phyloP scores from a whole-genome alignment of 1,284 basidiomycete genomes.

The Ganoderma sinense region DNA sequence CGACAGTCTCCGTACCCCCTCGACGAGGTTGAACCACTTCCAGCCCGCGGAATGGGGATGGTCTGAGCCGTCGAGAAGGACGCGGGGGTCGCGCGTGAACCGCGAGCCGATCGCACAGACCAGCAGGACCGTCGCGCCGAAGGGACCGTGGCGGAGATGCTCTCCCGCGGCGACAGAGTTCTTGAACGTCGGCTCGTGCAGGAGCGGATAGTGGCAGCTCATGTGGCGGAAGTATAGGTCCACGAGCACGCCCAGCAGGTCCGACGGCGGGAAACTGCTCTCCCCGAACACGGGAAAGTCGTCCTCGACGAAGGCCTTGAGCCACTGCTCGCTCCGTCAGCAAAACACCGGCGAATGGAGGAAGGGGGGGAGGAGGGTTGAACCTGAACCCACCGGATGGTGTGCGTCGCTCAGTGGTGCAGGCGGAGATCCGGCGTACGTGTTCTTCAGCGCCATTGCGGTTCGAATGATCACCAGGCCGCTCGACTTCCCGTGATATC shows the following conservation, averaged over 20 bases:
- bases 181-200: constrained; percentile 55
- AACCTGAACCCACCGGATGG: constrained; percentile 21
- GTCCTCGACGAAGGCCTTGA: constrained; percentile 26
- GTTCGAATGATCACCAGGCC: constrained; percentile 55
- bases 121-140: constrained; percentile 75
- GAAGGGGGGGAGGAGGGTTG: no score
- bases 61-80: constrained; percentile 54
- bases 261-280: constrained; percentile 61
- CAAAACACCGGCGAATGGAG: no score
- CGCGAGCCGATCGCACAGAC: constrained; percentile 73
- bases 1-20: constrained; percentile 41
- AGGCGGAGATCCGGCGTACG: constrained; percentile 18
- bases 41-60: constrained; percentile 69
- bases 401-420: neutral
- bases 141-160: constrained; percentile 64
- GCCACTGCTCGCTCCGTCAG: neutral
- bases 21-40: constrained; percentile 74
- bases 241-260: constrained; percentile 67
- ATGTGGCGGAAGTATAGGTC: constrained; percentile 38
- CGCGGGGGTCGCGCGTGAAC: constrained; percentile 41
- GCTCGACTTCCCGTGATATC: constrained; percentile 62
- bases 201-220: no score
- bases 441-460: constrained; percentile 52
- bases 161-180: constrained; percentile 57
- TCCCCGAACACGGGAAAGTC: constrained; percentile 9